Evolutionary conservation across 495 filamentous ascomycete genomes (phyloP), one percentile per base, ranked within the genome.

Genomic region (Penicillium steckii): DNA sequence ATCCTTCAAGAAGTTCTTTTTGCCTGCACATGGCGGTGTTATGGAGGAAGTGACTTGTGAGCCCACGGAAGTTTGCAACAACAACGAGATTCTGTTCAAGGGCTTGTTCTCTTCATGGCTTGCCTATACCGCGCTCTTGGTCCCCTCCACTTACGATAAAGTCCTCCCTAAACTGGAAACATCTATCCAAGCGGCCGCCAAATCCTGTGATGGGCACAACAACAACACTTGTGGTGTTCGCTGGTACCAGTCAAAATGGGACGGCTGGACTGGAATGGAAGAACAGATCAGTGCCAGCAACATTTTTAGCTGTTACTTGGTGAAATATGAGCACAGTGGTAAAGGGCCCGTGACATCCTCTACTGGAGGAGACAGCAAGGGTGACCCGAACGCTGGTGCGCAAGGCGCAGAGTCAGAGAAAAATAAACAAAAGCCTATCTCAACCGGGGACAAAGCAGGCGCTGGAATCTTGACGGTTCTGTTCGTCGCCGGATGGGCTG

Each of bases 71-170:
- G 76, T 73, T 44, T 91, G 87, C 70, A 74, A 86, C 65, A 62
- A 80, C 47, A 88, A 93, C 68, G 86, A 90, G 60, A 82, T 85
- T 44, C 82, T 83, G 21, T 94, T 95, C 80, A 93, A 93, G 63
- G 88, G 87, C 4, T 87, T 90, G 56, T 74, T 91, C 7, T 73
- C 85, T 6, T 80, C 85, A 5, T 93, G 89, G 87, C 81, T 96
- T 71, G 83, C 86, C 1, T 77, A 82, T 6, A 82, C 85, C 4
- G 83, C 84, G 1, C 83, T 90, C 51, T 78, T 91, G 1, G 72
- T 74, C 10, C 76, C 76, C 1, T 86, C 79, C 60, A 90, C 86
- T 1, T 79, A 74, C 42, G 65, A 78, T 38, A 66, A 63, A 2
- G 83, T 95, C 65, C 80, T 84, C 65, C 81, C 85, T 0, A 80